Evolutionary conservation across 495 filamentous ascomycete genomes (phyloP).

Genomic region (Trichoderma virens): DNA sequence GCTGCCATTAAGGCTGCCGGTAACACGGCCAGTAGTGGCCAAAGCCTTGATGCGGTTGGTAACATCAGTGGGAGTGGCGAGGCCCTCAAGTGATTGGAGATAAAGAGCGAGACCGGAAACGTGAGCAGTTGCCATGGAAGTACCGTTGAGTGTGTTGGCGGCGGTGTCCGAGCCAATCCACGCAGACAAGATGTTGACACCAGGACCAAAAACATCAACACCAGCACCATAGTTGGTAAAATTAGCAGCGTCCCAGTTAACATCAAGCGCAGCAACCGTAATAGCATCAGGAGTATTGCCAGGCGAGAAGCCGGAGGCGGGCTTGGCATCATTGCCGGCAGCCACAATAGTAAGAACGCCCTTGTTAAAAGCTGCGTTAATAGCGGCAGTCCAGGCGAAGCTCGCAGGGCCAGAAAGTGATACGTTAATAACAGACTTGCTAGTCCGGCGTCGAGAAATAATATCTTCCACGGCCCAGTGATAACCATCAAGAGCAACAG

Average conservation of each 20-base stretch:
- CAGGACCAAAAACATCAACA: conserved; percentile 35
- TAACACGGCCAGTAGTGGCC: conserved; percentile 29
- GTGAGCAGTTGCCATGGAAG: conserved; percentile 50
- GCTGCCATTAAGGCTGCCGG: conserved; percentile 22
- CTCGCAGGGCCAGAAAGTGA: conserved; percentile 37
- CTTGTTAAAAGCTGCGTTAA: conserved; percentile 21
- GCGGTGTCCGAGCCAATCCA: conserved; percentile 24
- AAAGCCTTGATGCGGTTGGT: conserved; percentile 48
- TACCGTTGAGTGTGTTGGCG: conserved; percentile 50
- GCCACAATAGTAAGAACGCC: conserved; percentile 33
- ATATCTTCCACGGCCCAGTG: conserved; percentile 32
- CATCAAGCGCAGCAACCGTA: conserved; percentile 39
- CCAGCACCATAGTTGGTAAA: conserved; percentile 44
- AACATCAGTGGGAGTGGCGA: conserved; percentile 32
- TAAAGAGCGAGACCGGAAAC: conserved; percentile 39
- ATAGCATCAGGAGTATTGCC: conserved; percentile 37
- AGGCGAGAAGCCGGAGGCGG: conserved; percentile 25
- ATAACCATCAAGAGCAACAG: conserved; percentile 38
- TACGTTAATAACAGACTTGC: conserved; percentile 30
- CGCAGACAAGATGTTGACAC: conserved; percentile 25
- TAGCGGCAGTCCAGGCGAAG: conserved; percentile 25
- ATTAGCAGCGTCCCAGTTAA: conserved; percentile 26
- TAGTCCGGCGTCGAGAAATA: conserved; percentile 3
- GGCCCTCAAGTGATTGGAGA: conserved; percentile 7
- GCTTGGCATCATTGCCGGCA: conserved; percentile 25